These are phyloP conservation scores for Fusarium gaditjirri DNA, from an alignment of 2,329 filamentous ascomycete genomes.

Conservation along the genomic window DNA sequence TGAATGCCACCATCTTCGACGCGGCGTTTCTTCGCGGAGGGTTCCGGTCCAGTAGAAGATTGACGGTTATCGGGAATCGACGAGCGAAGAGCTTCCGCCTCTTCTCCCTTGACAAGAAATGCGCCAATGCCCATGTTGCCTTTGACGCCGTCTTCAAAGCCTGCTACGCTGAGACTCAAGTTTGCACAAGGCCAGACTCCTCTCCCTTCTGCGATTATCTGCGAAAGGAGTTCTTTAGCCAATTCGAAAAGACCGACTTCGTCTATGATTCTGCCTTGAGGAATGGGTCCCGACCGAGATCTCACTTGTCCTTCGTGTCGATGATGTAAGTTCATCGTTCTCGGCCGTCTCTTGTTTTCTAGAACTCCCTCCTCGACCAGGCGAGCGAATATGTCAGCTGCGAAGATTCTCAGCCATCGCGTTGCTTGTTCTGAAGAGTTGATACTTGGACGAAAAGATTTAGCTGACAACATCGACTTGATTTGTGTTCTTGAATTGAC, in stretches of 20 bases:
- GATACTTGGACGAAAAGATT: conserved; percentile 90
- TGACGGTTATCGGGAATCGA: conserved; percentile 35
- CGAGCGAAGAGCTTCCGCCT: conserved; percentile 58
- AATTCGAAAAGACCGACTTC: conserved; percentile 79
- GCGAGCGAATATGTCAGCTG: conserved; percentile 88
- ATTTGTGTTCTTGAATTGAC: conserved; percentile 92
- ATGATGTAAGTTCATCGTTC: conserved; percentile 86
- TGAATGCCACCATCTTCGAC: conserved; percentile 63
- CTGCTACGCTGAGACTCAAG: conserved; percentile 86
- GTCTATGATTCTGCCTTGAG: conserved; percentile 77
- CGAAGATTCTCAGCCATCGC: conserved; percentile 91
- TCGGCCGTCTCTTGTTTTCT: conserved; percentile 87
- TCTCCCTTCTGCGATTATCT: conserved; percentile 79
- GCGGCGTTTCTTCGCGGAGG: conserved; percentile 47
- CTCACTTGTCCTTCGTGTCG: conserved; percentile 77
- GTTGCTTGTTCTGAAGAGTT: conserved; percentile 79
- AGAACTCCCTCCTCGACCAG: conserved; percentile 90
- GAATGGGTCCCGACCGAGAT: conserved; percentile 81
- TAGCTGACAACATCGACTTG: conserved; percentile 97
- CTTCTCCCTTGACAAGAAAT: conserved; percentile 83
- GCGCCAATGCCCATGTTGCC: conserved; percentile 87
- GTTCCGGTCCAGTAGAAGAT: conserved; percentile 36
- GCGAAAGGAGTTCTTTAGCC: conserved; percentile 78
- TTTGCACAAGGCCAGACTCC: conserved; percentile 90
- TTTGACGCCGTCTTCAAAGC: conserved; percentile 87